Conservation (phyloP, 345 rosid genomes). For the Triadica sebifera region DNA sequence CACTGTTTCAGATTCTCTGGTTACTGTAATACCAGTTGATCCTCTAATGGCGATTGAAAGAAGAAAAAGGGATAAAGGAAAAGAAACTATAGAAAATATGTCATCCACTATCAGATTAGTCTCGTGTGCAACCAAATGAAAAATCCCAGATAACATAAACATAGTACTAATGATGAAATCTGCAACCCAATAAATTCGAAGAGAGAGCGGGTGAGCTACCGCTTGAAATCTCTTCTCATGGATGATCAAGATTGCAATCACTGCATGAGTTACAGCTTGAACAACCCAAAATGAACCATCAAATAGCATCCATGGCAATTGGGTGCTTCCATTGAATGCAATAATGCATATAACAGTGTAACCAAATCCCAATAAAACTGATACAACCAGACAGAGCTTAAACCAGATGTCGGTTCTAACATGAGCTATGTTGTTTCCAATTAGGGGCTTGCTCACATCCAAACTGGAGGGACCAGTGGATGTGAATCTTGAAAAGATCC, state of each 20-base stretch:
- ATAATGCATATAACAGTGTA: constrained; percentile 46
- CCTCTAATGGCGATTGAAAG: constrained; percentile 59
- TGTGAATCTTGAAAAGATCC: constrained; percentile 44
- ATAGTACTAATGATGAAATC: constrained; percentile 42
- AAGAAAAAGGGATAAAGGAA: constrained; percentile 55
- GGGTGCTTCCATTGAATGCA: constrained; percentile 38
- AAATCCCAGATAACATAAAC: constrained; percentile 55
- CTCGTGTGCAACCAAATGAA: constrained; percentile 38
- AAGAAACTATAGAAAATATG: constrained; percentile 44
- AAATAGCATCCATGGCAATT: constrained; percentile 40
- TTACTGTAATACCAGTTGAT: constrained; percentile 52
- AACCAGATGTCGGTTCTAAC: constrained; percentile 45
- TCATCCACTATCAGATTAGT: constrained; percentile 51
- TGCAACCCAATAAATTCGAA: constrained; percentile 62
- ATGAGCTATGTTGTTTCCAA: constrained; percentile 32
- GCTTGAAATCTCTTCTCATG: constrained; percentile 74
- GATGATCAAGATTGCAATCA: constrained; percentile 55
- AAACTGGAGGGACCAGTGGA: constrained; percentile 23
- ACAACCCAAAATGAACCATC: constrained; percentile 61
- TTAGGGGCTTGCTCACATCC: constrained; percentile 58
- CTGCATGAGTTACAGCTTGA: constrained; percentile 68
- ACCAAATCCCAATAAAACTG: constrained; percentile 47
- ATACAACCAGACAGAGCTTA: constrained; percentile 47
- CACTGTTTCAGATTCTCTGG: constrained; percentile 30
- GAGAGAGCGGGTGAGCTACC: constrained; percentile 51